Percentiles rank a stretch among this genome's conserved stretches.
These are phyloP conservation scores for Mycena indigotica DNA, from an alignment of 768 basidiomycete species.

Conservation along the genomic window DNA sequence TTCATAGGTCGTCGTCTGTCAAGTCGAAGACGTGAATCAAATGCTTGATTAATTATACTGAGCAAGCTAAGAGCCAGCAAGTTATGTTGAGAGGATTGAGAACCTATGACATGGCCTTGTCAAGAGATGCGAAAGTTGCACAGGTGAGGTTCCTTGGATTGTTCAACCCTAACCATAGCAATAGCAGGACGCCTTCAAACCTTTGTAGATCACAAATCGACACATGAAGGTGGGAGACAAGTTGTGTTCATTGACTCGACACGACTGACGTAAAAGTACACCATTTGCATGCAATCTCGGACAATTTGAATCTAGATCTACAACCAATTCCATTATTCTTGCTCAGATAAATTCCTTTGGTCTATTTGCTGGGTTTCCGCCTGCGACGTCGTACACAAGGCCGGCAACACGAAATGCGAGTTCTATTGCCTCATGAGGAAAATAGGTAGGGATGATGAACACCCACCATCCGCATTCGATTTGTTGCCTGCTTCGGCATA, in stretches of 20 bases:
- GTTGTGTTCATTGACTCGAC: neutral
- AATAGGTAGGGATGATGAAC: neutral
- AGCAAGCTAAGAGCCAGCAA: neutral
- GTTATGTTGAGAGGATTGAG: slow-evolving; percentile 31
- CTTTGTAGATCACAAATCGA: slow-evolving; percentile 91
- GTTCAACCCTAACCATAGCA: too few relatives aligned
- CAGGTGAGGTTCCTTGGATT: slow-evolving; percentile 75
- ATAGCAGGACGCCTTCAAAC: neutral
- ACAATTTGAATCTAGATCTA: slow-evolving; percentile 5
- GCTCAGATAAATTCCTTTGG: slow-evolving; percentile 76
- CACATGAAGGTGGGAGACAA: slow-evolving; percentile 54
- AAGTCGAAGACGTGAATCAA: slow-evolving; percentile 86
- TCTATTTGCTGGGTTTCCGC: slow-evolving; percentile 75
- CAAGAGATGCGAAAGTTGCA: slow-evolving; percentile 90
- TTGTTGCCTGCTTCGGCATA: slow-evolving; percentile 88
- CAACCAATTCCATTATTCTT: slow-evolving; percentile 4
- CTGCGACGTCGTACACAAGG: slow-evolving; percentile 79
- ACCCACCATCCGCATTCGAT: slow-evolving; percentile 81
- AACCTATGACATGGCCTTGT: slow-evolving; percentile 94
- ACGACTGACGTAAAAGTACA: slow-evolving; percentile 14
- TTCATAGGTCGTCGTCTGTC: slow-evolving; percentile 86
- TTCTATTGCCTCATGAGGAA: slow-evolving; percentile 45
- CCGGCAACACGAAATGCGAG: slow-evolving; percentile 86
- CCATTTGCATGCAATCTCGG: neutral
- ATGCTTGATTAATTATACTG: slow-evolving; percentile 60